Base-by-base conservation (phyloP, 192 early-diverging fungal genomes). In the Entrophospora sp. region DNA sequence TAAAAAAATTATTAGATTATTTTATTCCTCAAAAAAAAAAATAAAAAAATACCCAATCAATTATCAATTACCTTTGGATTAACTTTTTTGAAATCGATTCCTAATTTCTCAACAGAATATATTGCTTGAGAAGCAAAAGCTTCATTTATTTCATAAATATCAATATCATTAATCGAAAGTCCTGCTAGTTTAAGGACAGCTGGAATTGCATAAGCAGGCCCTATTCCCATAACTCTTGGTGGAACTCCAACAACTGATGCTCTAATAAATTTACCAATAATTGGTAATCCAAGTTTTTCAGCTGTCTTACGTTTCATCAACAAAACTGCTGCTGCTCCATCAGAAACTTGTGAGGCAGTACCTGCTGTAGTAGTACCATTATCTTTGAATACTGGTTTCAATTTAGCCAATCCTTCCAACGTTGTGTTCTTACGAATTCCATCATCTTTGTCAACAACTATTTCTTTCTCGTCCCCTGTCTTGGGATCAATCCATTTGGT, bases 81-180 rank as follows among this genome's bases (percentile, higher is more conserved):
- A 72, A 97, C 92, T 85, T 92, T 96, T 61, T 90, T 85, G 72
- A 87, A 70, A 67, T 85, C 81, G 53, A 99, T 87, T 24, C 85
- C 86, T 38, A 94, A 86, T 73, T 92, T 89, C 75, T 96, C 86
- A 38, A 91, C 83, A 61, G 83, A 91, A 84, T 92, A 95, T 37
- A 95, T 86, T 13, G 94, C 90, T 79, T 98, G 94, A 58, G 93
- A 97, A 31, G 96, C 96, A 78, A 98, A 97, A 24, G 96, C 96
- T 79, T 97, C 96, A 80, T 98, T 98, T 67, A 98, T 86, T 75
- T 98, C 94, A 62, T 79, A 89, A 61, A 96, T 74, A 66, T 90
- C 94, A 32, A 97, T 82, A 71, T 97, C 91, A 46, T 82, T 74
- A 46, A 89, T 52, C 32, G 68, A 75, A 64, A 97, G 72, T 4